Evolutionary conservation across 371 early-diverging fungal species (phyloP).

Genomic region (Rhizopus stolonifer): DNA sequence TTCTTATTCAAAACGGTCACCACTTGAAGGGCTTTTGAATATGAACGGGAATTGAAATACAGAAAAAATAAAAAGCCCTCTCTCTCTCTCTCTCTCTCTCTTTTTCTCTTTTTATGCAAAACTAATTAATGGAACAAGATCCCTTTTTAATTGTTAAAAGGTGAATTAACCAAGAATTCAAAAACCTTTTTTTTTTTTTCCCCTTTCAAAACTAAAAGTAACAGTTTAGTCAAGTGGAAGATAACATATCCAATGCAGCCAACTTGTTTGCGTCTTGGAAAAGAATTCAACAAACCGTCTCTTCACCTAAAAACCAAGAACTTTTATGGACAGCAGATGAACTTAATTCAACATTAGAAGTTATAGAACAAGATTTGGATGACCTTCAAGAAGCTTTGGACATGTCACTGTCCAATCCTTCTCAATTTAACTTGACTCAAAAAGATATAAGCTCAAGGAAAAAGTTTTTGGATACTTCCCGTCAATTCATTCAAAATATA

Average conservation of each 20-base stretch:
- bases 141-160: conserved; percentile 25
- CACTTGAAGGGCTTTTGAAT: too few relatives aligned
- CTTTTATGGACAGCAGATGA: conserved; percentile 64
- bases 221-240: conserved; percentile 51
- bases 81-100: too few relatives aligned
- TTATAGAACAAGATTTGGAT: conserved; percentile 58
- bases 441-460: conserved; percentile 47
- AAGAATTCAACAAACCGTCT: conserved; percentile 62
- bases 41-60: too few relatives aligned
- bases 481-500: conserved; percentile 36
- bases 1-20: too few relatives aligned
- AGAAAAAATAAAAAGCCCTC: too few relatives aligned
- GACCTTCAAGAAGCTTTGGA: conserved; percentile 59
- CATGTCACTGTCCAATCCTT: conserved; percentile 50
- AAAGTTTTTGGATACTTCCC: conserved; percentile 48
- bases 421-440: conserved; percentile 50
- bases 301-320: conserved; percentile 64
- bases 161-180: background rate
- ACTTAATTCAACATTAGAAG: conserved; percentile 42
- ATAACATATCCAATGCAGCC: conserved; percentile 45
- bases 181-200: background rate
- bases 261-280: conserved; percentile 60
- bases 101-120: too few relatives aligned
- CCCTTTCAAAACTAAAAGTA: too few relatives aligned
- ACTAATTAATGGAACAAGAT: conserved; percentile 11